Evolutionary conservation across 139 green algal species (phyloP), one percentile per base, ranked within the genome.

Genomic region (Closterium sp.): DNA sequence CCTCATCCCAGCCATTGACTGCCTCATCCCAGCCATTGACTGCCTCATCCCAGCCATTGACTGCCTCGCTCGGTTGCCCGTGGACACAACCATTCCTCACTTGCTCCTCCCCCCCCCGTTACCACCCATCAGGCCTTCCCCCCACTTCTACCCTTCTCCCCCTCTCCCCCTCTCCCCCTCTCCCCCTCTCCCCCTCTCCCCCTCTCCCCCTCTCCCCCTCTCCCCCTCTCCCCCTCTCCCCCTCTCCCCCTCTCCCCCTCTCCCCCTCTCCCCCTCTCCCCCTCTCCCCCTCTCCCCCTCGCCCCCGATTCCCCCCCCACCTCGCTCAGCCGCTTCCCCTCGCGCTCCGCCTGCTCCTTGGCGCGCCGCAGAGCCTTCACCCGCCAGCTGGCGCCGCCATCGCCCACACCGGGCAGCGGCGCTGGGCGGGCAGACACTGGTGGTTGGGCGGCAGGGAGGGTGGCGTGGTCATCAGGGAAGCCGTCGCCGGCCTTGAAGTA

Each of bases 341-440:
- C 95, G 21, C 95, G 92, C 31, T 89, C 87, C 0, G 97, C 97
- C 87, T 96, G 95, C 94, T 97, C 93, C 92, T 98, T 96, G 33
- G 97, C 97, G 1, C 97, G 95, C 34, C 96, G 92, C 32, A 99
- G 96, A 32, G 97, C 97, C 94, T 99, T 99, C 32, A 98, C 86
- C 28, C 97, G 95, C 97, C 97, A 99, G 94, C 94, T 97, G 81
- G 96, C 96, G 1, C 97, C 97, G 23, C 96, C 97, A 91, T 99
- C 97, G 4, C 97, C 98, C 32, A 98, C 91, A 0, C 69, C 92
- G 9, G 90, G 55, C 5, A 91, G 5, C 6, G 16, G 0, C 55
- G n/a, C 32, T 28, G 87, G 10, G 66, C 85, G 9, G 86, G 28
- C 35, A 28, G 32, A 36, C 16, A 83, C 90, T 16, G 28, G 89